Evolutionary conservation across 2,329 filamentous ascomycete species (phyloP).

Genomic region (Cladosporium sp.): DNA sequence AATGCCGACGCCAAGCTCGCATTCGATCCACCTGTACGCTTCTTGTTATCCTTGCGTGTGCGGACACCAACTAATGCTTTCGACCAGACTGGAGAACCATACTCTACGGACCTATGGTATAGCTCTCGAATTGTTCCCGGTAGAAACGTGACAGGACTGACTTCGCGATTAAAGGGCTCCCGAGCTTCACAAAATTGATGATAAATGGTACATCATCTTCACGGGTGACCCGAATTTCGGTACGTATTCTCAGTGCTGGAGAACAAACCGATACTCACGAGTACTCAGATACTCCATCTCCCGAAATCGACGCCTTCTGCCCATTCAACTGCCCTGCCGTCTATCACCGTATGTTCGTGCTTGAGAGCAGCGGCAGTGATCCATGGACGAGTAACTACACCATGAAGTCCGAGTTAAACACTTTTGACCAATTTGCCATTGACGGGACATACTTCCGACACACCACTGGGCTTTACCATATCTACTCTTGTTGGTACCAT

Average conservation of each 20-base stretch:
- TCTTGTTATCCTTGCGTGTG: background rate
- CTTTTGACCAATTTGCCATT: conserved; percentile 51
- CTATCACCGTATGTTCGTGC: conserved; percentile 50
- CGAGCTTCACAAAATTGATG: conserved; percentile 45
- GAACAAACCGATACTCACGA: background rate
- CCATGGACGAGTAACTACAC: conserved; percentile 44
- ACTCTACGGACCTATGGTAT: conserved; percentile 46
- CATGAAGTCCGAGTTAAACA: conserved; percentile 45
- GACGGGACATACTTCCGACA: conserved; percentile 52
- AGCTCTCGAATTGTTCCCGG: background rate
- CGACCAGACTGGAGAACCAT: conserved; percentile 34
- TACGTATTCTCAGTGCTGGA: background rate
- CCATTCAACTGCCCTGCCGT: conserved; percentile 48
- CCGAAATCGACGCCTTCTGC: conserved; percentile 46
- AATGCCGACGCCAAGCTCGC: conserved; percentile 41
- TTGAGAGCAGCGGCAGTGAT: conserved; percentile 40
- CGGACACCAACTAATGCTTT: background rate
- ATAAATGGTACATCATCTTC: conserved; percentile 51
- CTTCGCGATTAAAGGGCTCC: conserved; percentile 17
- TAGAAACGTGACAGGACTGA: background rate
- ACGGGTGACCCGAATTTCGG: conserved; percentile 44
- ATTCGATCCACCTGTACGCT: conserved; percentile 36
- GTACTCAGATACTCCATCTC: conserved; percentile 38
- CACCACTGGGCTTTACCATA: conserved; percentile 36
- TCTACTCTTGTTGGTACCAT: conserved; percentile 41